A percentile compares a stretch with the other conserved stretches of the same genome.
phyloP scores from a whole-genome alignment of 495 filamentous ascomycete species.

The Penicillium subrubescens region DNA sequence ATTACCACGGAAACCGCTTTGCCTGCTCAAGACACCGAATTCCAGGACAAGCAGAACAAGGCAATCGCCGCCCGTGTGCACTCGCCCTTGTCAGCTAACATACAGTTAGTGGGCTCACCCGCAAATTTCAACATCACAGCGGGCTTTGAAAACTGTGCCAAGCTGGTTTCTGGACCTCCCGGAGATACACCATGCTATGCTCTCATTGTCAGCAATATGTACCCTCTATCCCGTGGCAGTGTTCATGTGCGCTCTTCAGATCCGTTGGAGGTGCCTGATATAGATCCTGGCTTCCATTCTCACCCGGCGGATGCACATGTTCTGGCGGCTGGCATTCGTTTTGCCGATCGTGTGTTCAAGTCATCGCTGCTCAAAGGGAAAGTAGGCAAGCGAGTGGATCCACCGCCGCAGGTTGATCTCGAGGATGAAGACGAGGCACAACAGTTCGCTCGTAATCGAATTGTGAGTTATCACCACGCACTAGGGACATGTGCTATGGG shows the following conservation, averaged over 20 bases:
- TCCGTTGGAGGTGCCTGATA: conserved; percentile 9
- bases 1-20: neutral
- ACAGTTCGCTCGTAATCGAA: conserved; percentile 9
- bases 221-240: conserved; percentile 25
- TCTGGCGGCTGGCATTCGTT: conserved; percentile 41
- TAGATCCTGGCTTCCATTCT: conserved; percentile 28
- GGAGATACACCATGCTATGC: conserved; percentile 2
- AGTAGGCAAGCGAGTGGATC: conserved; percentile 6
- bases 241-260: conserved; percentile 22
- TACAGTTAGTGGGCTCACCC: conserved; percentile 9
- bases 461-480: conserved; percentile 15
- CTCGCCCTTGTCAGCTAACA: neutral
- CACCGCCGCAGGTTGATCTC: neutral
- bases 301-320: conserved; percentile 32
- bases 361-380: conserved; percentile 3
- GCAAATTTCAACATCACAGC: conserved; percentile 8
- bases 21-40: neutral
- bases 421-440: neutral
- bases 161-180: conserved; percentile 2
- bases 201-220: conserved; percentile 13
- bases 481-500: conserved; percentile 56
- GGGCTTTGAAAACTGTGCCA: conserved; percentile 7
- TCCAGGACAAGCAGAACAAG: conserved; percentile 7
- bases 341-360: conserved; percentile 33
- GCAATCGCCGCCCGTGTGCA: conserved; percentile 5